Evolutionary conservation across 306 rosid genomes (phyloP).

Genomic region (Dicorynia guianensis): DNA sequence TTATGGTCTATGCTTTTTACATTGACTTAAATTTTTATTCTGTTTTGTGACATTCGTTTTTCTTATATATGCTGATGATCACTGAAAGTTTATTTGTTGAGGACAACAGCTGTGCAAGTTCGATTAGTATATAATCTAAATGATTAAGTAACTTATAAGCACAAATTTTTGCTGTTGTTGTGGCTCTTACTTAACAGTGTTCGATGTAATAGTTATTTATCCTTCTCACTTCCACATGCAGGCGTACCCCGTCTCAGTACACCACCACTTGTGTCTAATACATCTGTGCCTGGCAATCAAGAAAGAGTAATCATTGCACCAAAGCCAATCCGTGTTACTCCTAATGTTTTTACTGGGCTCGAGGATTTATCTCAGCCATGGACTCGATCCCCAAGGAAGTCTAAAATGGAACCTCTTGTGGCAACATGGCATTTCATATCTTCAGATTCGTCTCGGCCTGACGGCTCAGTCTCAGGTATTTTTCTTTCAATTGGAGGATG

Average conservation of each 20-base stretch:
- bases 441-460: conserved; percentile 60
- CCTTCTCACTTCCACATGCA: conserved; percentile 51
- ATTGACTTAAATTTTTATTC: conserved; percentile 27
- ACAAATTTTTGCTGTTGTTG: conserved; percentile 6
- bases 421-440: conserved; percentile 87
- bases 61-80: conserved; percentile 26
- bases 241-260: conserved; percentile 99
- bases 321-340: conserved; percentile 85
- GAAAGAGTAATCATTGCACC: conserved; percentile 80
- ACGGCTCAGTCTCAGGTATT: conserved; percentile 75
- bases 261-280: conserved; percentile 83
- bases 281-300: conserved; percentile 61
- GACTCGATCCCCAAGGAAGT: conserved; percentile 97
- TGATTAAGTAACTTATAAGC: conserved; percentile 33
- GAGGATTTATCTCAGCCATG: conserved; percentile 98
- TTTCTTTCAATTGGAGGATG: conserved; percentile 50
- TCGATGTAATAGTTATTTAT: conserved; percentile 23
- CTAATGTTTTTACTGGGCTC: conserved; percentile 71
- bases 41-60: conserved; percentile 12
- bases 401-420: conserved; percentile 84
- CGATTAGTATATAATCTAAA: conserved; percentile 30
- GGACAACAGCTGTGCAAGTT: conserved; percentile 26
- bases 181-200: conserved; percentile 35
- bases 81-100: conserved; percentile 23
- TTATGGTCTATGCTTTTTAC: conserved; percentile 4